phyloP scores from a whole-genome alignment of 2,329 filamentous ascomycete species.

The Aspergillus neoniger region DNA sequence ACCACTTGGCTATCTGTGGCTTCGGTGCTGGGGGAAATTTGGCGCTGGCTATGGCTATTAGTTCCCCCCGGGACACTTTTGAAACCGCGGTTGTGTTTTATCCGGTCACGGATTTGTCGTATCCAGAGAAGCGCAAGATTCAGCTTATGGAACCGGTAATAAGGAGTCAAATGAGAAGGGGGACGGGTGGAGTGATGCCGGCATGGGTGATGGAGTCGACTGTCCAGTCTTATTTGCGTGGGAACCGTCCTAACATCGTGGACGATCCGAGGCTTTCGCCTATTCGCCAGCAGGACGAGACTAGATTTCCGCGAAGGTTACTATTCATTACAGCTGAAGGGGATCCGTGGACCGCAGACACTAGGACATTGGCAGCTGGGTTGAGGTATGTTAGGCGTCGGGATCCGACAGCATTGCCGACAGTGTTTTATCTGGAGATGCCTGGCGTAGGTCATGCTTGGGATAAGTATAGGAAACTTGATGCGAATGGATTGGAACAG shows the following conservation, averaged over 20 bases:
- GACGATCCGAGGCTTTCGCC: constrained; percentile 32
- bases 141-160: not conserved
- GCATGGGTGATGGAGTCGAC: constrained; percentile 25
- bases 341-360: constrained; percentile 29
- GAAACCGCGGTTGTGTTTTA: constrained; percentile 34
- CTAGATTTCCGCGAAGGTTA: constrained; percentile 23
- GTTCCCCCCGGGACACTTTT: constrained; percentile 22
- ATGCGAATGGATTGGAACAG: constrained; percentile 25
- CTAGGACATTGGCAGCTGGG: constrained; percentile 25
- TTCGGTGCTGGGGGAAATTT: constrained; percentile 47
- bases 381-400: constrained; percentile 13
- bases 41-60: constrained; percentile 15
- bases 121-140: not conserved
- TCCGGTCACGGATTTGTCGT: constrained; percentile 25
- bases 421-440: constrained; percentile 6
- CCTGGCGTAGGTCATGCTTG: constrained; percentile 37
- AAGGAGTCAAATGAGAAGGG: not conserved
- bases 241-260: not conserved
- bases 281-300: constrained; percentile 14
- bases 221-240: constrained; percentile 28
- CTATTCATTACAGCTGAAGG: constrained; percentile 29
- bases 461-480: constrained; percentile 36
- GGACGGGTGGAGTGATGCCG: constrained; percentile 11
- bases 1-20: constrained; percentile 37
- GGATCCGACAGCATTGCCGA: constrained; percentile 1